Conservation (phyloP, 441 rosid species). For the Lepidium campestre region DNA sequence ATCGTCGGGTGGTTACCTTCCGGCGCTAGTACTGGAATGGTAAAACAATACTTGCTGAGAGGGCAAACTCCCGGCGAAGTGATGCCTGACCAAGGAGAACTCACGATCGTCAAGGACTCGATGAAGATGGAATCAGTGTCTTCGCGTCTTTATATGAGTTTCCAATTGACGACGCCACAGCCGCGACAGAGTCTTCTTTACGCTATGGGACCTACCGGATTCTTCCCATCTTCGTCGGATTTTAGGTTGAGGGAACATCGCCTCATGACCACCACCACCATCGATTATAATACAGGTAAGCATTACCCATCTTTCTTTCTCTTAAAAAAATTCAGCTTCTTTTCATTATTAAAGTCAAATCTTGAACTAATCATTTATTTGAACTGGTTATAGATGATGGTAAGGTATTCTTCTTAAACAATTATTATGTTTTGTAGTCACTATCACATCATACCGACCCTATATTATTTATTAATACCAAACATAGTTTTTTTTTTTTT, state of each 20-base stretch:
- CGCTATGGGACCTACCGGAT: constrained; percentile 49
- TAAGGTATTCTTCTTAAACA: not conserved
- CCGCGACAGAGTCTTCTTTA: constrained; percentile 49
- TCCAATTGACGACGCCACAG: constrained; percentile 40
- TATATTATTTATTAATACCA: not conserved
- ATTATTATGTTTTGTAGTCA: not conserved
- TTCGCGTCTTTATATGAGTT: constrained; percentile 51
- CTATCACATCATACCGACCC: constrained; percentile 1
- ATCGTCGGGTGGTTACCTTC: constrained; percentile 70
- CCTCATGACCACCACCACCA: constrained; percentile 35
- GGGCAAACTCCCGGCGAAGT: constrained; percentile 42
- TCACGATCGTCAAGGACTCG: constrained; percentile 28
- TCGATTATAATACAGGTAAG: constrained; percentile 67
- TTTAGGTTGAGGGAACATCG: constrained; percentile 46
- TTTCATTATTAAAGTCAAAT: constrained; percentile 4
- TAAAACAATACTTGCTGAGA: constrained; percentile 47
- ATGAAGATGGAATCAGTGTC: constrained; percentile 39
- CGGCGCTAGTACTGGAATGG: constrained; percentile 15
- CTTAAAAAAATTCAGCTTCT: not conserved
- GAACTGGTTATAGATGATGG: not conserved
- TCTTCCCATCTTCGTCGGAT: constrained; percentile 41
- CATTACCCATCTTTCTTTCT: not conserved
- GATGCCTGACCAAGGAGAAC: constrained; percentile 46
- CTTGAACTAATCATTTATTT: constrained; percentile 1
- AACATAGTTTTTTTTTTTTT: too few relatives aligned